Conservation (phyloP, 441 rosid genomes). For the Euphorbia schlechtendalii region DNA sequence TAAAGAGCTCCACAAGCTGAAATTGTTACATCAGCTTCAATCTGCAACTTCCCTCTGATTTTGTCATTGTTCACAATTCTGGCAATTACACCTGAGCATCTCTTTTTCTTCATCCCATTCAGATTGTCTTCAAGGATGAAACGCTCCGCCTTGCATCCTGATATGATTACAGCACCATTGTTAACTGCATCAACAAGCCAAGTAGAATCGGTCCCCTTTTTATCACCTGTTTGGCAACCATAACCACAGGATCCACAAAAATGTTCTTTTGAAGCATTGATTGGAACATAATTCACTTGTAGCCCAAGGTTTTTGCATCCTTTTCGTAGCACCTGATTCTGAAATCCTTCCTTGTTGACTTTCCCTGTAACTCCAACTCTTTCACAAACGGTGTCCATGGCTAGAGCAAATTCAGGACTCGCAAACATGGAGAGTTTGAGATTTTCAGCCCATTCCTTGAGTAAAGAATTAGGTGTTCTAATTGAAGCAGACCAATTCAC, state of each 20-base stretch:
- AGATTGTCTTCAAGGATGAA: slow-evolving; percentile 34
- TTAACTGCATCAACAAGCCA: slow-evolving; percentile 84
- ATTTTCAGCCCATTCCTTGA: slow-evolving; percentile 65
- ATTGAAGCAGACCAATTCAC: slow-evolving; percentile 87
- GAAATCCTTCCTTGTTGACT: slow-evolving; percentile 56
- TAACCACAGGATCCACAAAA: slow-evolving; percentile 78
- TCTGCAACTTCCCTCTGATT: slow-evolving; percentile 39
- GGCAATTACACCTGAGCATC: slow-evolving; percentile 65
- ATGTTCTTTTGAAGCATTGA: slow-evolving; percentile 76
- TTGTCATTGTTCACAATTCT: slow-evolving; percentile 26
- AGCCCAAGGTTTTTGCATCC: slow-evolving; percentile 72
- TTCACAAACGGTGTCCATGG: slow-evolving; percentile 62
- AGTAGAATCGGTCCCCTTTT: slow-evolving; percentile 66
- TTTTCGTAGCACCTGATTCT: slow-evolving; percentile 63
- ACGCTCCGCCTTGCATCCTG: slow-evolving; percentile 79
- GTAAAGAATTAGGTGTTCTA: slow-evolving; percentile 53
- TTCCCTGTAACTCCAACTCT: slow-evolving; percentile 69
- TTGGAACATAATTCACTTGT: slow-evolving; percentile 38
- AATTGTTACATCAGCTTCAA: slow-evolving; percentile 69
- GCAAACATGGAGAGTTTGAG: slow-evolving; percentile 40
- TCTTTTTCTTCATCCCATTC: slow-evolving; percentile 39
- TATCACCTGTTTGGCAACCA: slow-evolving; percentile 78
- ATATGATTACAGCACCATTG: slow-evolving; percentile 58
- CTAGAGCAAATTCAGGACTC: slow-evolving; percentile 41
- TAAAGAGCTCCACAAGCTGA: slow-evolving; percentile 72